phyloP scores from a whole-genome alignment of 352 stramenopile genomes.

The Pythium apleroticum region DNA sequence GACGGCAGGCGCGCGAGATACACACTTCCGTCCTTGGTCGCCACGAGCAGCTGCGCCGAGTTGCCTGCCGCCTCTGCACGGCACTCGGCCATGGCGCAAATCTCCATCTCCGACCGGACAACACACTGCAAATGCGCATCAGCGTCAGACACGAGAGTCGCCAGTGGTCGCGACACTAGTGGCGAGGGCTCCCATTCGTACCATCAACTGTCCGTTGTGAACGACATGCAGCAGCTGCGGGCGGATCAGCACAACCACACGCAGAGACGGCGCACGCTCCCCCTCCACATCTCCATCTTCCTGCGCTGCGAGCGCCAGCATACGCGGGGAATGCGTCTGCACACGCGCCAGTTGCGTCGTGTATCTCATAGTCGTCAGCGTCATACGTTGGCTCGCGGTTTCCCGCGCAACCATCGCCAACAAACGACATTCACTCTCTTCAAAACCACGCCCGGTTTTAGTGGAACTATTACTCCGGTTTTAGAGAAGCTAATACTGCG shows the following conservation, averaged over 20 bases:
- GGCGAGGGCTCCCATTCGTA: too few relatives aligned
- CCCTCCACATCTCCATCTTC: background rate
- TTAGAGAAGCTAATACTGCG: slow-evolving; percentile 2
- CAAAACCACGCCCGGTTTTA: slow-evolving; percentile 7
- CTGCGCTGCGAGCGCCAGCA: slow-evolving; percentile 23
- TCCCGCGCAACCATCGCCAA: background rate
- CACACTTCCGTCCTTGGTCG: slow-evolving; percentile 39
- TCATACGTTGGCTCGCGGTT: background rate
- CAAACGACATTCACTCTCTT: slow-evolving; percentile 10
- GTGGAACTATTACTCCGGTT: slow-evolving; percentile 1
- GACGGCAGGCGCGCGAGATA: slow-evolving; percentile 37
- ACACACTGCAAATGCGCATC: slow-evolving; percentile 33
- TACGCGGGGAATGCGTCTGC: slow-evolving; percentile 34
- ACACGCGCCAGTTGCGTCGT: slow-evolving; percentile 42
- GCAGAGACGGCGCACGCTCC: slow-evolving; percentile 1
- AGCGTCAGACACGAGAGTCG: background rate
- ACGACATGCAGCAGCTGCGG: slow-evolving; percentile 50
- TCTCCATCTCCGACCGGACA: slow-evolving; percentile 38
- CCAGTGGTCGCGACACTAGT: too few relatives aligned
- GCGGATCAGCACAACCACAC: slow-evolving; percentile 44
- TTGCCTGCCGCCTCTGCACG: background rate
- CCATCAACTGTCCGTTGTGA: slow-evolving; percentile 40
- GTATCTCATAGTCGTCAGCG: slow-evolving; percentile 2
- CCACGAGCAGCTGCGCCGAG: slow-evolving; percentile 32
- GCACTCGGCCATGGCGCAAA: slow-evolving; percentile 33